These are phyloP conservation scores for Lactarius trivialis DNA, from an alignment of 768 basidiomycete genomes.

Conservation along the genomic window DNA sequence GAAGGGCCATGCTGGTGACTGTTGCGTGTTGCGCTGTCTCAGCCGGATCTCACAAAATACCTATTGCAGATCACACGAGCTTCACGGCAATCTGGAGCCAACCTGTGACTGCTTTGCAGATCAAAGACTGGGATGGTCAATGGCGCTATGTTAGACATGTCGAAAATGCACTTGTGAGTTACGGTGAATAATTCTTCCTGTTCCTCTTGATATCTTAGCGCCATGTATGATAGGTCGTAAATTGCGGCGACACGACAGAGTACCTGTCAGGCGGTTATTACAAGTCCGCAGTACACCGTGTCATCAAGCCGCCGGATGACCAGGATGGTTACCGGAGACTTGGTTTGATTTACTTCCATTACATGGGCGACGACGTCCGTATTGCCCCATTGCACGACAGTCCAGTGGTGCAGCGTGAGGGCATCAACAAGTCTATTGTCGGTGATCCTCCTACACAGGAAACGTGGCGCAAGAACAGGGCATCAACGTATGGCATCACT, in stretches of 20 bases:
- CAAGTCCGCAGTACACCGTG: slow-evolving; percentile 35
- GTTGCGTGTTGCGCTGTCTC: neutral
- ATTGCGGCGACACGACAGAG: slow-evolving; percentile 33
- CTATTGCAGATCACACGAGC: slow-evolving; percentile 29
- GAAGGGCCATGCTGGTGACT: slow-evolving; percentile 34
- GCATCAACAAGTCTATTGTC: slow-evolving; percentile 27
- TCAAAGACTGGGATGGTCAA: slow-evolving; percentile 31
- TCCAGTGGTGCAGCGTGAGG: slow-evolving; percentile 31
- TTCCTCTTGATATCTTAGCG: neutral
- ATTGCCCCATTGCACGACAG: slow-evolving; percentile 29
- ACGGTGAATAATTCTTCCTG: neutral
- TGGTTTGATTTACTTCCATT: slow-evolving; percentile 33
- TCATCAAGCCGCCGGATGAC: slow-evolving; percentile 33
- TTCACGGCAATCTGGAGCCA: slow-evolving; percentile 36
- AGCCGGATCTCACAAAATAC: neutral
- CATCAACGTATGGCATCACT: slow-evolving; percentile 29
- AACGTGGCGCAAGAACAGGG: slow-evolving; percentile 30
- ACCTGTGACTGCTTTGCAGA: slow-evolving; percentile 34
- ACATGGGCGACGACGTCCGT: slow-evolving; percentile 29
- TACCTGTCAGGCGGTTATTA: slow-evolving; percentile 34
- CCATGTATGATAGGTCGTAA: slow-evolving; percentile 32
- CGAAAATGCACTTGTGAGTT: slow-evolving; percentile 32
- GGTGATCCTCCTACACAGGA: slow-evolving; percentile 29
- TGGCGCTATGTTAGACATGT: slow-evolving; percentile 35
- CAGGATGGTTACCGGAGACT: slow-evolving; percentile 32